Evolutionary conservation across 768 basidiomycete species (phyloP), one percentile per base, ranked within the genome.

Genomic region (Lentinula detonsa): DNA sequence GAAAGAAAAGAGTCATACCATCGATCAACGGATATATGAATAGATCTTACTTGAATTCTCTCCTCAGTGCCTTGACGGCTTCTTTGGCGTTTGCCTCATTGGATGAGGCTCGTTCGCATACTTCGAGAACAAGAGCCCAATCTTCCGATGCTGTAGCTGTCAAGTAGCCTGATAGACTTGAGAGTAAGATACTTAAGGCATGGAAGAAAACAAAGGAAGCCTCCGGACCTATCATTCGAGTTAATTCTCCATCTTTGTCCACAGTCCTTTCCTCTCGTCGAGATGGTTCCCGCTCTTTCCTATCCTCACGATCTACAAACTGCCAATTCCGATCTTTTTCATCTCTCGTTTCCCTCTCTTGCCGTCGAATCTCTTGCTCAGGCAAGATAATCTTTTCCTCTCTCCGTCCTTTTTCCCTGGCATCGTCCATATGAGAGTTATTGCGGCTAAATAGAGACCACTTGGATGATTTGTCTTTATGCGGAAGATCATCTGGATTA

Each of bases 61-160:
- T 82, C 53, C 93, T 76, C 48, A 95, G 76, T 1, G 93, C 91
- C 57, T 86, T 85, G 5, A 88, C 85, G 0, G 93, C 92, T 68
- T 95, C 94, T 69, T 90, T 94, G 9, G 91, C 90, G 57, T 86
- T 85, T 8, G 73, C 69, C 60, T 94, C 91, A 65, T 68, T 88
- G 2, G 82, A 72, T 1, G 90, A 90, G 4, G 91, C 90, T 37
- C 90, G 79, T 58, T 96, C 93, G 67, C 91, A 94, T 15, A 95
- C 90, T 58, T 93, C 91, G 54, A 93, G 77, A 0, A 95, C 88
- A 34, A 93, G 80, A 0, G 81, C 72, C 87, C 90, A 92, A 68
- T 93, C 90, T 69, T 93, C 91, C 3, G 91, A 87, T 0, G 87
- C 80, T 0, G 88, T 91, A 0, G 88, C 89, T 1, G 89, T 88